These are phyloP conservation scores for Trichomonas gallinae DNA, from an alignment of 208 protist genomes.

Conservation along the genomic window DNA sequence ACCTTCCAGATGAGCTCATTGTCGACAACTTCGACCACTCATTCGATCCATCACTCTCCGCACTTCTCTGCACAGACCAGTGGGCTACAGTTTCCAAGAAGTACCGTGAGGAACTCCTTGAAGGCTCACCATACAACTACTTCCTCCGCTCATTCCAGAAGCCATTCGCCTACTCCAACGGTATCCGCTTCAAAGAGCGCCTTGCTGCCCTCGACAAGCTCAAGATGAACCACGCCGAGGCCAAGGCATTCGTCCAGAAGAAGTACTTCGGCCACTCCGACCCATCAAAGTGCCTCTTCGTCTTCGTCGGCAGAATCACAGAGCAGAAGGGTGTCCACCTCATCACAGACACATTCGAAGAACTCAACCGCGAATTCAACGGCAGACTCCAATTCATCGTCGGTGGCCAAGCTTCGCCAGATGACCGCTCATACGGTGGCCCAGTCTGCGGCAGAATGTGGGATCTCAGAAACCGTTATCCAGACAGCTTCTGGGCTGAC, in stretches of 20 bases:
- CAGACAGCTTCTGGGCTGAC: neutral
- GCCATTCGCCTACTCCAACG: slow-evolving; percentile 10
- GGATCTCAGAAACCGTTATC: neutral
- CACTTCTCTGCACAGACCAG: neutral
- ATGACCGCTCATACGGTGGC: neutral
- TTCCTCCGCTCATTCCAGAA: neutral
- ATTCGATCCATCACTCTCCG: neutral
- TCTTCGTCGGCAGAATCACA: slow-evolving; percentile 15
- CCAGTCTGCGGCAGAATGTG: neutral
- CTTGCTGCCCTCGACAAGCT: neutral
- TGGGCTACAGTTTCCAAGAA: slow-evolving; percentile 19
- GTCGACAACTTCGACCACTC: slow-evolving; percentile 16
- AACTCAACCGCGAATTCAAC: neutral
- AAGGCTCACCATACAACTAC: neutral
- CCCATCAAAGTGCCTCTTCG: neutral
- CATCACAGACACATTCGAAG: neutral
- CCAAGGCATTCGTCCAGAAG: neutral
- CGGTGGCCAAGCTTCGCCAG: neutral
- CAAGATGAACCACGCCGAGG: neutral
- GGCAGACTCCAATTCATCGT: neutral
- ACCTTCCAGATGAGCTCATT: slow-evolving; percentile 1
- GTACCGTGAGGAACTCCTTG: neutral
- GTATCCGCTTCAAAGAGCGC: neutral
- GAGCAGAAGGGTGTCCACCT: slow-evolving; percentile 22
- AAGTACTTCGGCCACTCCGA: neutral